phyloP scores from a whole-genome alignment of 371 early-diverging fungal species.

The Basidiobolus meristosporus region DNA sequence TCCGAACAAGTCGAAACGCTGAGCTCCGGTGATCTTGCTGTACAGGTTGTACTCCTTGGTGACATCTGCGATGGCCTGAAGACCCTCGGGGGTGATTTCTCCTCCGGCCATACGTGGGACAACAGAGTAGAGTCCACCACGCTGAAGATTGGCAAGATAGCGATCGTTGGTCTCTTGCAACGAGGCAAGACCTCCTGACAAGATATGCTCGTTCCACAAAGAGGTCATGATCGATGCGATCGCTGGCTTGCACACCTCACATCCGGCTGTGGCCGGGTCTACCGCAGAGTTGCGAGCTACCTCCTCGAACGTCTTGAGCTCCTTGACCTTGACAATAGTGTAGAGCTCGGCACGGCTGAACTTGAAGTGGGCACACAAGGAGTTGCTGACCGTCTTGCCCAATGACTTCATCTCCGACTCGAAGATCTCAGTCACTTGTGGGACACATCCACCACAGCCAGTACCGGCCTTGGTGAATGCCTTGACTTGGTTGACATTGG shows the following conservation, averaged over 20 bases:
- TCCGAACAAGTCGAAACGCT: conserved; percentile 45
- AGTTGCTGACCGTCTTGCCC: conserved; percentile 24
- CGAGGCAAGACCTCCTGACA: conserved; percentile 22
- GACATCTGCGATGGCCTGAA: conserved; percentile 28
- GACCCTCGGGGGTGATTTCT: conserved; percentile 42
- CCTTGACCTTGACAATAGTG: conserved; percentile 34
- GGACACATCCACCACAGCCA: conserved; percentile 43
- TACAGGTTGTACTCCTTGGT: conserved; percentile 38
- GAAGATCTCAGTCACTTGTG: conserved; percentile 30
- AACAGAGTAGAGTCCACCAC: conserved; percentile 44
- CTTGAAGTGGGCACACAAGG: conserved; percentile 34
- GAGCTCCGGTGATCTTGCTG: conserved; percentile 45
- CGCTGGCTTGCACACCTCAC: conserved; percentile 42
- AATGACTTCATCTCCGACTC: conserved; percentile 29
- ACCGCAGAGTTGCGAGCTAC: conserved; percentile 21
- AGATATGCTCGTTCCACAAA: conserved; percentile 37
- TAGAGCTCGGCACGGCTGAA: conserved; percentile 35
- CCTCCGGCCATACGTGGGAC: conserved; percentile 46
- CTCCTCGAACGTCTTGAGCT: conserved; percentile 21
- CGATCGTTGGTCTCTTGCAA: conserved; percentile 53
- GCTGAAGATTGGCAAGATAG: conserved; percentile 48
- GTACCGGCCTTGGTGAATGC: conserved; percentile 30
- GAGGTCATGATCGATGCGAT: conserved; percentile 44
- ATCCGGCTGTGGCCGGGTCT: conserved; percentile 15
- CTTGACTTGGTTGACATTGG: conserved; percentile 29